phyloP scores from a whole-genome alignment of 2,329 filamentous ascomycete genomes.

The Arthrobotrys iridis region DNA sequence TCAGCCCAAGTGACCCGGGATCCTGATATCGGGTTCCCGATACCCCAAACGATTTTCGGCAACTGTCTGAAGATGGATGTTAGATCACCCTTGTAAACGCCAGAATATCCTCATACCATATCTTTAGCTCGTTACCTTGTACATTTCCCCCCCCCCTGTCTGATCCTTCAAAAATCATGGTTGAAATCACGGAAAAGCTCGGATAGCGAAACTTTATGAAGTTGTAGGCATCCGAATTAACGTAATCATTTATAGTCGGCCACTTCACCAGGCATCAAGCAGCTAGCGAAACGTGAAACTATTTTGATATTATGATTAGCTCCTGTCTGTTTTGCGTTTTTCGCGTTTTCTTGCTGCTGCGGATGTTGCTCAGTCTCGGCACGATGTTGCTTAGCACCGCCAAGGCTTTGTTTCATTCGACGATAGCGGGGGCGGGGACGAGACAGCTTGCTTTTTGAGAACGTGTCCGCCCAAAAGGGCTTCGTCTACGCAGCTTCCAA shows the following conservation, averaged over 20 bases:
- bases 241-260: not conserved
- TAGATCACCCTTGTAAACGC: too few relatives aligned
- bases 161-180: constrained; percentile 25
- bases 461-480: not conserved
- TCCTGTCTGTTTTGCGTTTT: constrained; percentile 19
- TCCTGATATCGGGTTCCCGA: too few relatives aligned
- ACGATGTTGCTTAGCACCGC: too few relatives aligned
- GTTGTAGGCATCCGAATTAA: not conserved
- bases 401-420: not conserved
- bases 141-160: not conserved
- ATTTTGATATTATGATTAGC: not conserved
- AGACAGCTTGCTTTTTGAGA: not conserved
- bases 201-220: not conserved
- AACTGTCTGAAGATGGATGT: too few relatives aligned
- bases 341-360: constrained; percentile 10
- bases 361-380: too few relatives aligned
- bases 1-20: too few relatives aligned
- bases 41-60: too few relatives aligned
- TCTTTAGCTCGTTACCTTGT: not conserved
- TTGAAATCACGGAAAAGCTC: constrained; percentile 16
- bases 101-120: not conserved
- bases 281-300: not conserved
- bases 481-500: constrained; percentile 9
- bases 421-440: constrained; percentile 13
- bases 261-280: constrained; percentile 28